Conservation (phyloP, 257 asterid genomes). For the Nemophila menziesii region DNA sequence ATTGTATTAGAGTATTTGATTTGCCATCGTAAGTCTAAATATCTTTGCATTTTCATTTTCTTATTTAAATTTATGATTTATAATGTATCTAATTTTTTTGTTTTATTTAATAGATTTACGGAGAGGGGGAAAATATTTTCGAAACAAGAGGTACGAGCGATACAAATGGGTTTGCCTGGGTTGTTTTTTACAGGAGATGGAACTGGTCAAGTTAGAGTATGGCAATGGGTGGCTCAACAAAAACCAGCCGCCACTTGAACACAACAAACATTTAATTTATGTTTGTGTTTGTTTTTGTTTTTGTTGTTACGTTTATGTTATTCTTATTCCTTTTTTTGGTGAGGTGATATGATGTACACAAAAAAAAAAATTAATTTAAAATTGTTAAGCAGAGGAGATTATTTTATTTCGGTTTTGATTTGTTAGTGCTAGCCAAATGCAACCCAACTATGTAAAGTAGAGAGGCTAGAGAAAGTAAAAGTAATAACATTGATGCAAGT, state of each 20-base stretch:
- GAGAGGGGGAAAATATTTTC: slow-evolving; percentile 81
- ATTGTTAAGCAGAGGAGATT: not conserved
- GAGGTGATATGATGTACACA: too few species aligned
- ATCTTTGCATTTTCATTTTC: slow-evolving; percentile 3
- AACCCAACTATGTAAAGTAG: not conserved
- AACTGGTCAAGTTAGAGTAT: slow-evolving; percentile 74
- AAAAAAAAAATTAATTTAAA: too few species aligned
- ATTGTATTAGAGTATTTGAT: slow-evolving; percentile 57
- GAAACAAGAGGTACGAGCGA: slow-evolving; percentile 65
- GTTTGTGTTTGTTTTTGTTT: too few species aligned
- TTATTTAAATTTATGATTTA: slow-evolving; percentile 7
- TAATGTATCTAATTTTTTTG: slow-evolving; percentile 1
- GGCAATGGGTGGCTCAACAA: slow-evolving; percentile 70
- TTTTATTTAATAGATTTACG: slow-evolving; percentile 34
- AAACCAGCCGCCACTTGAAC: not conserved
- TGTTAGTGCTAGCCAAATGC: not conserved
- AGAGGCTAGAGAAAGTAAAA: not conserved
- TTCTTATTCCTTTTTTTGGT: too few species aligned
- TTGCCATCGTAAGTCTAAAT: slow-evolving; percentile 76
- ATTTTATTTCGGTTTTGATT: not conserved
- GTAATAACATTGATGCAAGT: not conserved
- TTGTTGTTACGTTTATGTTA: too few species aligned
- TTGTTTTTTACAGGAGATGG: slow-evolving; percentile 94
- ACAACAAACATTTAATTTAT: too few species aligned
- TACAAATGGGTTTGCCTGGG: slow-evolving; percentile 77